Evolutionary conservation across 2,329 filamentous ascomycete genomes (phyloP), one percentile per base, ranked within the genome.

Genomic region (Nothopassalora personata): DNA sequence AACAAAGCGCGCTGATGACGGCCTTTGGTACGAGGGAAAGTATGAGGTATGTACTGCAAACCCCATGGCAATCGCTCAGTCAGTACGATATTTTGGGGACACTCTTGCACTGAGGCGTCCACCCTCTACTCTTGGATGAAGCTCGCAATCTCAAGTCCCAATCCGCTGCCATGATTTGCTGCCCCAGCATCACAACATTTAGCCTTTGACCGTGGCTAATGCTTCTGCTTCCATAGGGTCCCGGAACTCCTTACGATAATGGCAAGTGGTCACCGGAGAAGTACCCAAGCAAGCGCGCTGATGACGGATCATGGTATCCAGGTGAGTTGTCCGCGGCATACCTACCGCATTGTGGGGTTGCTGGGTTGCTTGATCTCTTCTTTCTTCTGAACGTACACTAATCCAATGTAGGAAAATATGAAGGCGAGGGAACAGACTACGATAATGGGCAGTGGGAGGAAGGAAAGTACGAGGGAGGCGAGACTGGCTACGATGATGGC

Each of bases 401-500:
- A 34, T 11, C 7, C 8, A 34, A 11, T 9, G 7, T 34, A 34
- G 31, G 31, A 11, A 34, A 34, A 11, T 46, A 46, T n/a, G 15
- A 46, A n/a, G 43, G 15, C 43, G 43, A n/a, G 9, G n/a, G n/a
- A 6, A 53, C 30, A 19, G 30, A 13, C n/a, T 18, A 34, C 23
- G 36, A 54, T 11, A 34, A 47, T 28, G 53, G 53, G 8, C n/a
- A 18, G n/a, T 55, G 53, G 53, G 18, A 23, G 13, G 5, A 18
- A 15, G 36, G 53, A n/a, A 55, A 55, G 27, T 55, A 47, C 18
- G 53, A 55, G 31, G 53, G 39, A n/a, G 36, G 34, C 11, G 27
- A n/a, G 23, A 55, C 53, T 55, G 53, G 53, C 36, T 48, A 47
- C 36, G 53, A 55, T 47, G 53, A 55, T 47, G 53, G 53, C 19